Base-by-base conservation (phyloP, 2,329 filamentous ascomycete species). In the Hypoxylon sp. region DNA sequence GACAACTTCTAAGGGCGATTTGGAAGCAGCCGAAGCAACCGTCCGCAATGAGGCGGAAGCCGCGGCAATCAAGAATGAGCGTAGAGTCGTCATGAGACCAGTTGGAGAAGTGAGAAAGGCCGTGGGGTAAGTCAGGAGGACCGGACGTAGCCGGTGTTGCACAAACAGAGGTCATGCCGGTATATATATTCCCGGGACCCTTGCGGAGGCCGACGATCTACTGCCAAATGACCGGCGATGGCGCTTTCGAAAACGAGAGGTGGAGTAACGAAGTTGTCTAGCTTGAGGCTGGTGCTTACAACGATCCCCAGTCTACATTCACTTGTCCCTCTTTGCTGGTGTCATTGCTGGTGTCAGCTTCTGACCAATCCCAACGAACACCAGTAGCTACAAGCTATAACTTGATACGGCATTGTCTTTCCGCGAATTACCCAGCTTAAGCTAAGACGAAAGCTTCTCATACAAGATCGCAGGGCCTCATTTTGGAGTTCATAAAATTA, bases 1-100 rank as follows among this genome's bases (percentile, higher is more conserved):
- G 30, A 69, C 50, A 37, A 63, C 32, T 27, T 69, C n/a, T 5
- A 63, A 54, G 16, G 46, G 37, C 37, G 9, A 8, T 41, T 32
- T 9, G 48, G 37, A 21, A 21, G 37, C 37, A 21, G 37, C 37
- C 16, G 16, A 41, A 41, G 37, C 16, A 19, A 7, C 16, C 16
- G 21, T 21, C 37, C 5, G 7, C 16, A 41, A 41, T 21, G 37
- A 41, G 37, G 37, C 37, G n/a, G 16, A 21, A 21, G 37, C 37
- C 16, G 9, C 8, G 37, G 21, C 16, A 16, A 19, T 21, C 21
- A 41, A 21, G 8, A 16, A 21, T 9, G 6, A 39, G n/a, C 16
- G 8, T 21, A 11, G 16, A 7, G 7, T n/a, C 3, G 37, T 19
- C 37, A 41, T 41, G 37, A 27, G 25, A 21, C 37, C 16, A 41